Evolutionary conservation across 1,284 basidiomycete genomes (phyloP).

Genomic region (Cystobasidium slooffiae): DNA sequence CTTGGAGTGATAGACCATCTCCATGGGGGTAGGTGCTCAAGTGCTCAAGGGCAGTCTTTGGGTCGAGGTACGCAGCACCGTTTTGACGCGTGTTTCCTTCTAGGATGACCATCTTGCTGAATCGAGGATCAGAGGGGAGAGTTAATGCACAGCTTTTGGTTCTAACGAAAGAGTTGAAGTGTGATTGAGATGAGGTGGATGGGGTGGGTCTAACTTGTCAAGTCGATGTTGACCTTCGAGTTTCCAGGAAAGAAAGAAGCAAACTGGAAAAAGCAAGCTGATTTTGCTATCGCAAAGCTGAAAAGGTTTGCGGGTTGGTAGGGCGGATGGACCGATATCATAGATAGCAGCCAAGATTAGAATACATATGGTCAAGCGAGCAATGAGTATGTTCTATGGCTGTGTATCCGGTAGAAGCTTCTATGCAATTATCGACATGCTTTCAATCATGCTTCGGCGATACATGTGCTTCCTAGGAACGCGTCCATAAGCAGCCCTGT

Average conservation of each 20-base stretch:
- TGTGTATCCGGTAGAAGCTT: no score
- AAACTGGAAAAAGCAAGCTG: background rate
- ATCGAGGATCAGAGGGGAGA: no score
- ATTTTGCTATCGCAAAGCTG: background rate
- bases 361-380: no score
- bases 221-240: conserved; percentile 22
- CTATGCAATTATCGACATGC: no score
- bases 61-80: conserved; percentile 34
- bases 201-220: conserved; percentile 17
- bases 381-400: no score
- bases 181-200: background rate
- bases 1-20: conserved; percentile 85
- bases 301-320: background rate
- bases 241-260: conserved; percentile 32
- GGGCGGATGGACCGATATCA: background rate
- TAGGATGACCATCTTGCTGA: conserved; percentile 29
- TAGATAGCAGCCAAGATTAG: no score
- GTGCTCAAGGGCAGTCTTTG: conserved; percentile 67
- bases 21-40: conserved; percentile 72
- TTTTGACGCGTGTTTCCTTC: conserved; percentile 29
- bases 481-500: no score
- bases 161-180: background rate
- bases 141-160: background rate
- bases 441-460: no score
- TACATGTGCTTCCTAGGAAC: no score